Conservation (phyloP, 345 rosid genomes). For the Garcia nutans region DNA sequence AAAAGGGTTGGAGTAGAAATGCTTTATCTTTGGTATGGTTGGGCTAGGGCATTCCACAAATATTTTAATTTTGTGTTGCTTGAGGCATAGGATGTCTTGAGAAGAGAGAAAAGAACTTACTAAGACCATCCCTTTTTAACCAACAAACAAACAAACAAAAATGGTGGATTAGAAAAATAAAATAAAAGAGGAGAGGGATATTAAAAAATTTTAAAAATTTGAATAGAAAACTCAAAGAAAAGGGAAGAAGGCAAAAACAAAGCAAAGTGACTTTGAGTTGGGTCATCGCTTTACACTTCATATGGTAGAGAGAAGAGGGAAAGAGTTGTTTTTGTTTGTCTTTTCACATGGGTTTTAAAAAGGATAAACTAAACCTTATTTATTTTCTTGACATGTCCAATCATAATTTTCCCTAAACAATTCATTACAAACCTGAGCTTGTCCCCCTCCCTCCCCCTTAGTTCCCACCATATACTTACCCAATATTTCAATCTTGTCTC, state of each 20-base stretch:
- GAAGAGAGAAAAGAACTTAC: conserved; percentile 39
- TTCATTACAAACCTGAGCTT: conserved; percentile 29
- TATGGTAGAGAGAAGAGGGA: conserved; percentile 22
- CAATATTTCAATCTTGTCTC: conserved; percentile 20
- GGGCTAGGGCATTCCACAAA: not conserved
- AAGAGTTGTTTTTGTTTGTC: conserved; percentile 9
- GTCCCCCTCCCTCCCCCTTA: conserved; percentile 15
- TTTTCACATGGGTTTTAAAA: conserved; percentile 35
- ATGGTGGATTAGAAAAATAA: not conserved
- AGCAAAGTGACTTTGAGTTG: conserved; percentile 26
- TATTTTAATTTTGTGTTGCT: conserved; percentile 12
- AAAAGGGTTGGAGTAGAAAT: not conserved
- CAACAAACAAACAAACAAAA: conserved; percentile 4
- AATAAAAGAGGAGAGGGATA: not conserved
- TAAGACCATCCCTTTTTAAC: conserved; percentile 17
- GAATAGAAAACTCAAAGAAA: conserved; percentile 19
- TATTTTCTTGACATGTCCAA: conserved; percentile 30
- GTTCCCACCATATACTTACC: conserved; percentile 7
- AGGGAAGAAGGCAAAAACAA: conserved; percentile 9
- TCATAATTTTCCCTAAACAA: conserved; percentile 35
- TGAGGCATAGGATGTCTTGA: conserved; percentile 33
- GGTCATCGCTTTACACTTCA: conserved; percentile 34
- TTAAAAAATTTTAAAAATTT: conserved; percentile 1
- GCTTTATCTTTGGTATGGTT: not conserved
- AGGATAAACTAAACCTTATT: conserved; percentile 13